Evolutionary conservation across 768 basidiomycete species (phyloP).

Genomic region (Tricholoma matsutake): DNA sequence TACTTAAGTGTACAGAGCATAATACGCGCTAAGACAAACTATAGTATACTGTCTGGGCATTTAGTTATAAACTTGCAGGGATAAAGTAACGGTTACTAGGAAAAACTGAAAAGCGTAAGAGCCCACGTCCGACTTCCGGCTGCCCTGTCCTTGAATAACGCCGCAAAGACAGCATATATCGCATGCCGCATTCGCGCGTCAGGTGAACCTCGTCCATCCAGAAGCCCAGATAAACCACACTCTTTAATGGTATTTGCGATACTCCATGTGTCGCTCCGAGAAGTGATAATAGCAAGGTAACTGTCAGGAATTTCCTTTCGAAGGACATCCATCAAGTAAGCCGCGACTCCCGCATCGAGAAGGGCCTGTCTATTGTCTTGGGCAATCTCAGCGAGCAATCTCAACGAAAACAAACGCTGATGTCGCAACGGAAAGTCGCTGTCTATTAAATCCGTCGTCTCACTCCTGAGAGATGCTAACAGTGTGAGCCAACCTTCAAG

Average conservation of each 20-base stretch:
- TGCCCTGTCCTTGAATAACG: background rate
- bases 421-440: conserved; percentile 5
- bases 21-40: no score
- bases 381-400: conserved; percentile 9
- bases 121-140: no score
- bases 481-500: background rate
- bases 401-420: conserved; percentile 12
- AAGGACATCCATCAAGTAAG: conserved; percentile 9
- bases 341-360: conserved; percentile 8
- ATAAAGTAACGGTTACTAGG: no score
- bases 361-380: conserved; percentile 5
- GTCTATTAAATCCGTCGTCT: background rate
- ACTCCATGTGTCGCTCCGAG: background rate
- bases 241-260: conserved; percentile 4
- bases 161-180: conserved; percentile 8
- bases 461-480: background rate
- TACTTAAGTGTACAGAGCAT: no score
- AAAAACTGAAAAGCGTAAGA: no score
- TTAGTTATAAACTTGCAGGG: no score
- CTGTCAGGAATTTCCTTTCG: conserved; percentile 6
- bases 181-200: conserved; percentile 8
- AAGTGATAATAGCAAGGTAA: background rate
- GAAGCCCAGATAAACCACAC: conserved; percentile 4
- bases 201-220: conserved; percentile 1
- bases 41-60: no score